phyloP scores from a whole-genome alignment of 192 early-diverging fungal species.

The Umbelopsis vinacea region DNA sequence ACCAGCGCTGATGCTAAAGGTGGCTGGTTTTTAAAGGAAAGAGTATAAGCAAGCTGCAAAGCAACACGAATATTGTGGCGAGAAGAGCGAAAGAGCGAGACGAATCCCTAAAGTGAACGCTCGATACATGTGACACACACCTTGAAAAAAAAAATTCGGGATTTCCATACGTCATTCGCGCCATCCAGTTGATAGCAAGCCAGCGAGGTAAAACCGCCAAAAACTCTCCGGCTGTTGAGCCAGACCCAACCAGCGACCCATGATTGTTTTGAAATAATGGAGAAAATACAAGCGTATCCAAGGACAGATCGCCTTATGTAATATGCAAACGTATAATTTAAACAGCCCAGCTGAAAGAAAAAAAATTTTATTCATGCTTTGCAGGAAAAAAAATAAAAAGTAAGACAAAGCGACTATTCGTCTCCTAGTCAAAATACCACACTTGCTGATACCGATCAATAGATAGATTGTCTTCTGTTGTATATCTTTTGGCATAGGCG shows the following conservation, averaged over 20 bases:
- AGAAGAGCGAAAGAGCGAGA: conserved; percentile 12
- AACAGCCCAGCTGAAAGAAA: too few relatives aligned
- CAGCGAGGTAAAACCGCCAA: conserved; percentile 6
- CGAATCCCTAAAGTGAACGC: neutral
- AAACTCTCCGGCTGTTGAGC: neutral
- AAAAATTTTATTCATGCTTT: too few relatives aligned
- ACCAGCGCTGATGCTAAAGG: conserved; percentile 5
- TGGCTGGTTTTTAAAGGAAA: neutral
- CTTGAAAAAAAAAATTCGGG: conserved; percentile 14
- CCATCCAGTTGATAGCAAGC: too few relatives aligned
- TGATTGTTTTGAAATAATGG: neutral
- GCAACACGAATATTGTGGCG: conserved; percentile 14
- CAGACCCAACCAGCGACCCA: neutral
- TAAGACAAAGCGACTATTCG: too few relatives aligned
- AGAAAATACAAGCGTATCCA: too few relatives aligned
- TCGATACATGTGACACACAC: conserved; percentile 16
- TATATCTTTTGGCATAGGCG: too few relatives aligned
- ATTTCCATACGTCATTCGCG: conserved; percentile 1
- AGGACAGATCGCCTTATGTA: too few relatives aligned
- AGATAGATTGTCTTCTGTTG: too few relatives aligned
- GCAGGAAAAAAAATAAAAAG: too few relatives aligned
- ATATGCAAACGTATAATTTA: too few relatives aligned
- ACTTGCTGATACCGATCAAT: too few relatives aligned
- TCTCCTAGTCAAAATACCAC: too few relatives aligned
- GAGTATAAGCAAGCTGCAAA: conserved; percentile 3